Evolutionary conservation across 768 basidiomycete species (phyloP), one percentile per base, ranked within the genome.

Genomic region (Gloeopeniophorella convolvens): DNA sequence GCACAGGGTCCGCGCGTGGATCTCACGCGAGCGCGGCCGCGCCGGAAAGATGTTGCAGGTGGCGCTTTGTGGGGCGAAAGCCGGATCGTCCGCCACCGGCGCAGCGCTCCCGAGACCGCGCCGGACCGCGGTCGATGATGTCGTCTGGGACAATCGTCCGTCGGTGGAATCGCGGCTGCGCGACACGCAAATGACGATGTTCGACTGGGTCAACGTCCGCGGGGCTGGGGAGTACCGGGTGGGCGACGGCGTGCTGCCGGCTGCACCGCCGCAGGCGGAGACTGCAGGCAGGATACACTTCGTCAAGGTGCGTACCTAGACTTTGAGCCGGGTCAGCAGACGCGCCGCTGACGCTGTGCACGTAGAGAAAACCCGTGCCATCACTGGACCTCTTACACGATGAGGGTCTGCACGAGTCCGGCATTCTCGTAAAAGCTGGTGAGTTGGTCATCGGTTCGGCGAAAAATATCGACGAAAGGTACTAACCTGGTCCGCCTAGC

Each of bases 11-110:
- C 47, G 52, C 47, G 52, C 52, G 46, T 54, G 52, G 52, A 26
- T 54, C 46, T 54, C 52, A 54, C 52, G 52, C 36, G 52, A 54
- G 30, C 52, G 52, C 24, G 47, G 47, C 15, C 52, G 52, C 12
- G 52, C 52, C 16, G 52, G 52, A 26, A 54, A 20, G 31, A 24
- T 54, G 33, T 42, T 54, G 8, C 47, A 39, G n/a, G 24, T 48
- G 23, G 52, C 52, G 20, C 52, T 54, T 20, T 34, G 46, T 21
- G 46, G 46, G 15, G 52, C 52, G 13, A 37, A 36, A 33, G 52
- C 47, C 30, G 52, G 46, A 32, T 54, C 52, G 35, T 35, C 52
- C 27, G 27, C 52, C 35, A 48, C 52, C 42, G 44, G 48, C 52
- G 35, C 11, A 41, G 47, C 48, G 41, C 34, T 42, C 16, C 46